These are phyloP conservation scores for Peronospora farinosa DNA, from an alignment of 352 stramenopile genomes.

Conservation along the genomic window DNA sequence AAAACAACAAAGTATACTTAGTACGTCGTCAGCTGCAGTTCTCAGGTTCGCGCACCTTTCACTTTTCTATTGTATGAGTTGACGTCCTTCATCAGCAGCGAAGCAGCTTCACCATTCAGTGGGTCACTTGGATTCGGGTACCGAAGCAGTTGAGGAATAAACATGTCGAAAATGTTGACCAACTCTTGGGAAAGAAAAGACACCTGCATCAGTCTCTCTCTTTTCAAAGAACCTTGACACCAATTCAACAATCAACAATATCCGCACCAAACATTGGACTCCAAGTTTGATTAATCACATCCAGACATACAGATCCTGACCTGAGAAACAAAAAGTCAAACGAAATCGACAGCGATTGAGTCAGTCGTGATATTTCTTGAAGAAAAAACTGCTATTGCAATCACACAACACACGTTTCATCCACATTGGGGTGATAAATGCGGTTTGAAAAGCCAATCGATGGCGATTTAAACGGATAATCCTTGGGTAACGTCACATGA, in stretches of 20 bases:
- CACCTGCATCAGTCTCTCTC: slow-evolving; percentile 3
- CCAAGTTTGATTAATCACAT: slow-evolving; percentile 94
- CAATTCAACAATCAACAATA: background rate
- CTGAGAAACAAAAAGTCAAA: slow-evolving; percentile 26
- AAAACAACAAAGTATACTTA: background rate
- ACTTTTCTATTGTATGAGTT: slow-evolving; percentile 87
- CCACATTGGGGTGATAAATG: slow-evolving; percentile 92
- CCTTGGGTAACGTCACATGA: slow-evolving; percentile 87
- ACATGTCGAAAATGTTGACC: slow-evolving; percentile 91
- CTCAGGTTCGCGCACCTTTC: slow-evolving; percentile 38
- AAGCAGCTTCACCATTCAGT: slow-evolving; percentile 86
- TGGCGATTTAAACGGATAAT: slow-evolving; percentile 91
- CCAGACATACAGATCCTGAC: slow-evolving; percentile 88
- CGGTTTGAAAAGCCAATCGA: slow-evolving; percentile 91
- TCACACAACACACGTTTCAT: slow-evolving; percentile 71
- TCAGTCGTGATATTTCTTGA: background rate
- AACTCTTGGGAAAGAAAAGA: slow-evolving; percentile 50
- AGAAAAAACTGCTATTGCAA: background rate
- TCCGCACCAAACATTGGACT: slow-evolving; percentile 88
- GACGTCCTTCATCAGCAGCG: slow-evolving; percentile 84
- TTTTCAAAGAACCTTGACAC: background rate
- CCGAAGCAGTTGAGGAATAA: slow-evolving; percentile 89
- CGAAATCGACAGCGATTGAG: slow-evolving; percentile 2
- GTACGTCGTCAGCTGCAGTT: background rate
- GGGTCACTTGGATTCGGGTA: slow-evolving; percentile 91